Evolutionary conservation across 1,284 basidiomycete species (phyloP), one percentile per base, ranked within the genome.

Genomic region (Moesziomyces sp.): DNA sequence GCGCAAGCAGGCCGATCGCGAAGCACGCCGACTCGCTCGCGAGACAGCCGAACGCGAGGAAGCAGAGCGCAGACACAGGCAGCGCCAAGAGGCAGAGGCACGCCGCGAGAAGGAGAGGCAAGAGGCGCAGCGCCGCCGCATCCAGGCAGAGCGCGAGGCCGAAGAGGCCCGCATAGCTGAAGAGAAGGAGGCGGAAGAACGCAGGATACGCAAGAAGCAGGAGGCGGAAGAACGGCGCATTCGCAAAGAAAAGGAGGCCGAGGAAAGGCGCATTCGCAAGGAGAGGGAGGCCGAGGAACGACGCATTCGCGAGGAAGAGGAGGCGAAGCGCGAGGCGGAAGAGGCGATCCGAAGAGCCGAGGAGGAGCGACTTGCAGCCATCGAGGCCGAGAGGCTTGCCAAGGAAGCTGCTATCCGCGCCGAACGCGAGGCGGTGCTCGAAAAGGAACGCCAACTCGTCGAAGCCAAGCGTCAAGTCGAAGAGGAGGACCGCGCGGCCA

Each of bases 381-480:
- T 76, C 56, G 74, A 78, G 30, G 69, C 74, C 0, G 63, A 70
- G 40, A 46, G 56, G 13, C 52, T 58, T 11, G 72, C 72, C 18
- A 57, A 68, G 35, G 57, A 71, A 47, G 60, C 54, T 8, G 73
- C 68, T 0, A 66, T 67, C 44, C 55, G 47, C 10, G 62, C 56
- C 3, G 66, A 50, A 46, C 58, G 56, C 16, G 68, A 68, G 14
- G 76, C 72, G 9, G 48, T 64, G 13, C 40, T 64, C 30, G 69
- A 75, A n/a, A 61, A 75, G 33, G 66, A 56, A 24, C 52, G 67
- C 5, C 58, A 58, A 52, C 52, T 72, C 2, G 70, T 40, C n/a
- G 70, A 75, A 18, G 71, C 70, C 5, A 67, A 66, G 42, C 68
- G 75, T n/a, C 63, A 67, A 43, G 75, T 70, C 21, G 65, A 66